Conservation (phyloP, 2,329 filamentous ascomycete species). For the Claviceps cyperi region DNA sequence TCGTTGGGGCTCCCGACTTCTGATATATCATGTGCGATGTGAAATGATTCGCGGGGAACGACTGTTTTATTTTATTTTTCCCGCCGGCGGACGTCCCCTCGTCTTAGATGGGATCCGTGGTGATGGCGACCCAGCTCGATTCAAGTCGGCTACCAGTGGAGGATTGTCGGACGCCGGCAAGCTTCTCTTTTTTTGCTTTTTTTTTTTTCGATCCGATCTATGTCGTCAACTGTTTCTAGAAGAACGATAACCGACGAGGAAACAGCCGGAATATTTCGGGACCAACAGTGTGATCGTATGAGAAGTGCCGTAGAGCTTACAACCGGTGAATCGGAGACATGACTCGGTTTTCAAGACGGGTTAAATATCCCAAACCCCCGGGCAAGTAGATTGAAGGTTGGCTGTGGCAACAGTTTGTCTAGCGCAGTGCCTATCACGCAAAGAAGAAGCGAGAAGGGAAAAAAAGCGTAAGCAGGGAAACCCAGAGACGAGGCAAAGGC, state of each 20-base stretch:
- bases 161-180: background rate
- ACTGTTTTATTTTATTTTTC: background rate
- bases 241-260: background rate
- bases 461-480: background rate
- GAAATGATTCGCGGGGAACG: background rate
- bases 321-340: slow-evolving; percentile 1
- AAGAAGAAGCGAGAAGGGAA: background rate
- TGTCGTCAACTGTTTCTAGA: background rate
- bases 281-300: background rate
- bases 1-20: background rate
- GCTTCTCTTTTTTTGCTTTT: background rate
- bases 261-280: background rate
- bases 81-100: background rate
- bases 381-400: background rate
- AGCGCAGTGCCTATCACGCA: background rate
- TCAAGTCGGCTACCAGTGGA: background rate
- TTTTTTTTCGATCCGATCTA: background rate
- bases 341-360: background rate
- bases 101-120: background rate
- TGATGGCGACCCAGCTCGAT: background rate
- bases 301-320: background rate
- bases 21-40: background rate
- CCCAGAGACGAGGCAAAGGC: background rate
- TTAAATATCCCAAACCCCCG: background rate
- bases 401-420: background rate